Evolutionary conservation across 2,329 filamentous ascomycete species (phyloP).

Genomic region (Volutella citrinella): DNA sequence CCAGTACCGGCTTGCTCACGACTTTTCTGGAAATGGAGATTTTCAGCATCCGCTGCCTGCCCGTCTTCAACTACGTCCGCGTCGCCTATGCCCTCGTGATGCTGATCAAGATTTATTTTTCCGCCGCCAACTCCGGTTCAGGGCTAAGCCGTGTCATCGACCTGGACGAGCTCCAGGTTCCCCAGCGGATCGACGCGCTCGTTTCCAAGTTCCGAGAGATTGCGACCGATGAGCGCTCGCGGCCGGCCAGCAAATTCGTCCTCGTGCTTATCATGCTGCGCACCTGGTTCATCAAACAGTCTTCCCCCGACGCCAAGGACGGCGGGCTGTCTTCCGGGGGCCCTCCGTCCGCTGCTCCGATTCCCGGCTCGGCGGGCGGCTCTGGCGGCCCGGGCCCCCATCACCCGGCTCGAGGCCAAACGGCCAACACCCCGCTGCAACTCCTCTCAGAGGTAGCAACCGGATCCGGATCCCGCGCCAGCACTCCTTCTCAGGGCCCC

Average conservation of each 20-base stretch:
- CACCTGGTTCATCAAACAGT: constrained; percentile 62
- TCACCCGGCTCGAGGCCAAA: no score
- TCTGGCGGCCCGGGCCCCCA: no score
- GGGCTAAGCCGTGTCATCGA: constrained; percentile 69
- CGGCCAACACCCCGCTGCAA: constrained; percentile 52
- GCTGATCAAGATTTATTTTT: constrained; percentile 71
- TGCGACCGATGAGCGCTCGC: constrained; percentile 60
- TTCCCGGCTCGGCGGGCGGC: no score
- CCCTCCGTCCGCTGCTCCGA: constrained; percentile 3
- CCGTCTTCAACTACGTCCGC: constrained; percentile 69
- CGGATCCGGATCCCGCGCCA: constrained; percentile 31
- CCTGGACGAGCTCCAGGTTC: constrained; percentile 62
- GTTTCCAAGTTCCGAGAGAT: constrained; percentile 65
- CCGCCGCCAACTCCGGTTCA: constrained; percentile 59
- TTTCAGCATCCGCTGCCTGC: constrained; percentile 58
- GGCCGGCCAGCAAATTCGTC: constrained; percentile 67
- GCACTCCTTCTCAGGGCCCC: constrained; percentile 6
- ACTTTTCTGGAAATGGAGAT: constrained; percentile 62
- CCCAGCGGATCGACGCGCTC: constrained; percentile 66
- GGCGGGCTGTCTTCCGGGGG: constrained; percentile 5
- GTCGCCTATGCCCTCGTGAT: constrained; percentile 70
- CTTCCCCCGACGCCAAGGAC: constrained; percentile 19
- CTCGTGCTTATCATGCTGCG: constrained; percentile 68
- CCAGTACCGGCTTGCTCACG: constrained; percentile 65
- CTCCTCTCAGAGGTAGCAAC: constrained; percentile 57